Conservation (phyloP, 2,329 filamentous ascomycete species). For the Pyrenophora teres region DNA sequence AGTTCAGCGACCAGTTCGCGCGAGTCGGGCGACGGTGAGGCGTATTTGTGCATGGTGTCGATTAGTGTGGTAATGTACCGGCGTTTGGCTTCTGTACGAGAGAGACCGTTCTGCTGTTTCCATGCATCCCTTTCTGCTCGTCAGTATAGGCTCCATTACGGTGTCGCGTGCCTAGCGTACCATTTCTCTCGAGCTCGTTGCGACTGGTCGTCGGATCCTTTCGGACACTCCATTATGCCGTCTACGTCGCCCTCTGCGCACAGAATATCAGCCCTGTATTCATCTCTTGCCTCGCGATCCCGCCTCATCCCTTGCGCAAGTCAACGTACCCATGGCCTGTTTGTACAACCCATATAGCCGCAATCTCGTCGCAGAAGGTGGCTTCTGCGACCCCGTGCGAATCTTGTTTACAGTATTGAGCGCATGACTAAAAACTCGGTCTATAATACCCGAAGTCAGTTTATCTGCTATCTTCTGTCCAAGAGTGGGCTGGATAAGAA, state of each 20-base stretch:
- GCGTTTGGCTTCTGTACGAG: constrained; percentile 89
- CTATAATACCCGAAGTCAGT: constrained; percentile 53
- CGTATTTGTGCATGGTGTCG: constrained; percentile 95
- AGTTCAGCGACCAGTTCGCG: constrained; percentile 87
- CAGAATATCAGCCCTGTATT: constrained; percentile 16
- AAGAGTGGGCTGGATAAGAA: constrained; percentile 2
- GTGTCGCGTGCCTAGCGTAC: constrained; percentile 60
- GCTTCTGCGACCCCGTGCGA: constrained; percentile 87
- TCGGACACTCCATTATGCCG: constrained; percentile 85
- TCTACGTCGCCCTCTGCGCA: constrained; percentile 84
- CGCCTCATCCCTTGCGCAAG: neutral
- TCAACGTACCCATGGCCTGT: constrained; percentile 77
- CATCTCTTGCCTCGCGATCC: neutral
- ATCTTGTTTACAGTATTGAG: constrained; percentile 99
- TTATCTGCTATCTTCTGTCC: neutral
- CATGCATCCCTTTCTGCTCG: constrained; percentile 74
- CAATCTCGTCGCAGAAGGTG: constrained; percentile 81
- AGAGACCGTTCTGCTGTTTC: constrained; percentile 83
- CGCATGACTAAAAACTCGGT: constrained; percentile 98
- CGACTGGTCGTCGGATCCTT: constrained; percentile 55
- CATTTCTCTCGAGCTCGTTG: constrained; percentile 69
- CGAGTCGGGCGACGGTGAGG: constrained; percentile 80
- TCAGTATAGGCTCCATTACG: neutral
- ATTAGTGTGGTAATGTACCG: constrained; percentile 93
- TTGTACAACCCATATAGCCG: constrained; percentile 98